Conservation (phyloP, 495 filamentous ascomycete species). For the Podospora tetraspora region DNA sequence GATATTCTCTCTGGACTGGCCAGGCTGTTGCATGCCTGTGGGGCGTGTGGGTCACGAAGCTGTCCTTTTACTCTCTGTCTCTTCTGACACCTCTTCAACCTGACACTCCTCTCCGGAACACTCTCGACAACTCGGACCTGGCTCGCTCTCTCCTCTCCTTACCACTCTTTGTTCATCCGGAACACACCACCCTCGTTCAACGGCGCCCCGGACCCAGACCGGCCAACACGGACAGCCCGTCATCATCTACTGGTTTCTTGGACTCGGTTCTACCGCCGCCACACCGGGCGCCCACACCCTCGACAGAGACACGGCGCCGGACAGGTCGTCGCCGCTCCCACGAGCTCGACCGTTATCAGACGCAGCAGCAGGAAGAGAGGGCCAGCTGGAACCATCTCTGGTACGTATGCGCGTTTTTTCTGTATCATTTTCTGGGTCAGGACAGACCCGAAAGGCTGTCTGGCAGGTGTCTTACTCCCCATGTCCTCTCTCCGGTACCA, state of each 20-base stretch:
- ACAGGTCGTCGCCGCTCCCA: background rate
- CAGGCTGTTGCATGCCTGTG: background rate
- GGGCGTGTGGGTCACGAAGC: background rate
- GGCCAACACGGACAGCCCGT: background rate
- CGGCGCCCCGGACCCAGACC: background rate
- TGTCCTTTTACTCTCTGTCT: background rate
- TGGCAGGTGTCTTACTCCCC: slow-evolving; percentile 16
- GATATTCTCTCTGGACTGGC: background rate
- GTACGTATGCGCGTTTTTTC: background rate
- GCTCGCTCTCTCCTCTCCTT: background rate
- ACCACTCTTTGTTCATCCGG: background rate
- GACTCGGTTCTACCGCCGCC: background rate
- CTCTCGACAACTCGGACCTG: background rate
- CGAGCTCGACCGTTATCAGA: background rate
- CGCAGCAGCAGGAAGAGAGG: background rate
- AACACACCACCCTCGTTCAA: background rate
- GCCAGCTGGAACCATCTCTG: background rate
- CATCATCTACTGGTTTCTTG: background rate
- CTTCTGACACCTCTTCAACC: background rate
- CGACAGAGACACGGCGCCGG: background rate
- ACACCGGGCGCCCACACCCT: background rate
- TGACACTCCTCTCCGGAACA: background rate
- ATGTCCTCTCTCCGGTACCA: background rate
- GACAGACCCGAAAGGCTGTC: background rate
- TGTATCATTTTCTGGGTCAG: too few relatives aligned